phyloP scores from a whole-genome alignment of 257 asterid genomes.

The Gentiana macrophylla region DNA sequence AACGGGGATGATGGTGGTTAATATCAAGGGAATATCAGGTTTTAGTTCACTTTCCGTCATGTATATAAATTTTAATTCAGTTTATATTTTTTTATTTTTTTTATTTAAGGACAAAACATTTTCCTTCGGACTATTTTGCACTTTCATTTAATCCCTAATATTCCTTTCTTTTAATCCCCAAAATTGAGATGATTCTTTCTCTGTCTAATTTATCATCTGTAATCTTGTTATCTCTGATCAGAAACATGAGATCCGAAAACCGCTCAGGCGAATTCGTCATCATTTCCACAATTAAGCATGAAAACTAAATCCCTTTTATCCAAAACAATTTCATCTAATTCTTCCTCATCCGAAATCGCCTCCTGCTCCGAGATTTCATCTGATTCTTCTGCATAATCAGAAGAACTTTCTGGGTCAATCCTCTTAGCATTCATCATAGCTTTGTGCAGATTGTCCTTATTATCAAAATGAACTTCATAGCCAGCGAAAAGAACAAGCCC shows the following conservation, averaged over 20 bases:
- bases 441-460: constrained; percentile 40
- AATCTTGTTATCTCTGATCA: constrained; percentile 36
- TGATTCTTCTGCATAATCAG: constrained; percentile 26
- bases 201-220: constrained; percentile 19
- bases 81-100: too few species aligned
- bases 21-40: too few species aligned
- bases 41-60: too few species aligned
- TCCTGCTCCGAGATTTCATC: constrained; percentile 21
- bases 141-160: too few species aligned
- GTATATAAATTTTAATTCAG: too few species aligned
- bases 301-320: constrained; percentile 42
- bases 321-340: constrained; percentile 22
- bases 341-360: constrained; percentile 24
- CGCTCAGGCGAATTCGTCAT: constrained; percentile 30
- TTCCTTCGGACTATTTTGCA: too few species aligned
- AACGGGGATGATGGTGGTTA: too few species aligned
- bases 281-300: constrained; percentile 40
- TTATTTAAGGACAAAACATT: too few species aligned
- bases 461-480: constrained; percentile 39
- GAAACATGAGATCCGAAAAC: constrained; percentile 26
- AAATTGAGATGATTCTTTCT: constrained; percentile 38
- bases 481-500: constrained; percentile 80
- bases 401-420: constrained; percentile 29
- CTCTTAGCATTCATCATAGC: constrained; percentile 60
- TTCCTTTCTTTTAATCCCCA: constrained; percentile 2